Evolutionary conservation across 306 rosid genomes (phyloP), one percentile per base, ranked within the genome.

Genomic region (Prunus mongolica): DNA sequence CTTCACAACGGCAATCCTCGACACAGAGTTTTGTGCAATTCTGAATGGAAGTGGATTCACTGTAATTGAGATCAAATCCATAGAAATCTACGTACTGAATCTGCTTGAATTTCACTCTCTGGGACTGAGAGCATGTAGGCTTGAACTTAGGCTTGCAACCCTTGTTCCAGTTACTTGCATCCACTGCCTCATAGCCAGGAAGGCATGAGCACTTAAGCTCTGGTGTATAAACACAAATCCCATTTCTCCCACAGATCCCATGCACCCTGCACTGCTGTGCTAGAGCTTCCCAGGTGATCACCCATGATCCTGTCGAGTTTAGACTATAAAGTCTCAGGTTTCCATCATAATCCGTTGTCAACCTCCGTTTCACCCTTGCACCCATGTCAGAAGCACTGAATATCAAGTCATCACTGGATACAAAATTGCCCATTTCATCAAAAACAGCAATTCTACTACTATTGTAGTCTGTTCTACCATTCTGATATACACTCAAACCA

Each of bases 241-340:
- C 70, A 67, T 79, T 79, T 28, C 63, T 32, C 30, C 82, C 82
- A 10, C 82, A 79, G n/a, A 79, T 32, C 28, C 88, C 91, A 55
- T 85, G 87, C 50, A 87, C 78, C 14, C 11, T 78, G 67, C 94
- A 89, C 11, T 75, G 76, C 32, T 51, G 49, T 5, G 14, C 44
- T 3, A 76, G 44, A 7, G 87, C 84, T 82, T 80, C 84, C 91
- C 94, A 89, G 0, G 90, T 73, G n/a, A 86, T 15, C 2, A 18
- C 58, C 94, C 90, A 89, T 3, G 0, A 60, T 16, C 81, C 51
- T 13, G 25, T 44, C 8, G 27, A 15, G 8, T 47, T n/a, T 2
- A 75, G 70, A 47, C 88, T 77, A 20, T 87, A 83, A 30, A 87
- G 55, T 8, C 80, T 81, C 47, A 87, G 47, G 61, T 87, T 83